A percentile compares a stretch with the other conserved stretches of the same genome.
Conservation (phyloP, 257 asterid genomes). For the Plantago major region DNA sequence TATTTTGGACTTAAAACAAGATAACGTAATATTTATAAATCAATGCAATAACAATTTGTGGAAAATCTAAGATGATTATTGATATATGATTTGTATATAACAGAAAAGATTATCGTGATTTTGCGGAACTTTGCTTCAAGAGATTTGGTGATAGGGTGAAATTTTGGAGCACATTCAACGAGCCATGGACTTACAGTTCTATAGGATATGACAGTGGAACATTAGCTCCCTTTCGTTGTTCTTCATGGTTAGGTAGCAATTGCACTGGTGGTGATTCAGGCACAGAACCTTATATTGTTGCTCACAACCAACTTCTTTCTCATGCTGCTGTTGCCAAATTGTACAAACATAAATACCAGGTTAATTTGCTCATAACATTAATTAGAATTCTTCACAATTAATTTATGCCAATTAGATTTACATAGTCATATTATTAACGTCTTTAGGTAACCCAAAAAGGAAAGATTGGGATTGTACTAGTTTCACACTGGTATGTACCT, state of each 20-base stretch:
- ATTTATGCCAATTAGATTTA: too few species aligned
- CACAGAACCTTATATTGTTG: conserved; percentile 21
- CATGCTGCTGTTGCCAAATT: conserved; percentile 15
- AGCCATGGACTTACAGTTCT: conserved; percentile 17
- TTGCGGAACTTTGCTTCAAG: conserved; percentile 25
- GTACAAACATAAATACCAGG: conserved; percentile 20
- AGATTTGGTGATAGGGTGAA: conserved; percentile 32
- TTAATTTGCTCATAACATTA: not conserved
- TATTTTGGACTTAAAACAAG: not conserved
- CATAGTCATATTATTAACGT: not conserved
- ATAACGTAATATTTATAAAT: too few species aligned
- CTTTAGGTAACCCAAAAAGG: conserved; percentile 20
- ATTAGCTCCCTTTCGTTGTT: conserved; percentile 23
- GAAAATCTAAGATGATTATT: not conserved
- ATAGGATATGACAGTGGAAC: conserved; percentile 16
- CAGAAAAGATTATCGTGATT: conserved; percentile 20
- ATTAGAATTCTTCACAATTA: not conserved
- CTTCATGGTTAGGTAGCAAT: conserved; percentile 9
- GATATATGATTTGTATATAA: not conserved
- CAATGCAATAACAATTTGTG: too few species aligned
- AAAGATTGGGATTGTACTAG: conserved; percentile 20
- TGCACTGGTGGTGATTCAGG: conserved; percentile 21
- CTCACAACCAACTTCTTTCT: conserved; percentile 28
- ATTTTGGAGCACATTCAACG: conserved; percentile 30
- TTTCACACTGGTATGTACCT: conserved; percentile 17